Percentiles rank a stretch among this genome's conserved stretches.
These are phyloP conservation scores for Pseudocercospora cruenta DNA, from an alignment of 2,329 filamentous ascomycete genomes.

Conservation along the genomic window DNA sequence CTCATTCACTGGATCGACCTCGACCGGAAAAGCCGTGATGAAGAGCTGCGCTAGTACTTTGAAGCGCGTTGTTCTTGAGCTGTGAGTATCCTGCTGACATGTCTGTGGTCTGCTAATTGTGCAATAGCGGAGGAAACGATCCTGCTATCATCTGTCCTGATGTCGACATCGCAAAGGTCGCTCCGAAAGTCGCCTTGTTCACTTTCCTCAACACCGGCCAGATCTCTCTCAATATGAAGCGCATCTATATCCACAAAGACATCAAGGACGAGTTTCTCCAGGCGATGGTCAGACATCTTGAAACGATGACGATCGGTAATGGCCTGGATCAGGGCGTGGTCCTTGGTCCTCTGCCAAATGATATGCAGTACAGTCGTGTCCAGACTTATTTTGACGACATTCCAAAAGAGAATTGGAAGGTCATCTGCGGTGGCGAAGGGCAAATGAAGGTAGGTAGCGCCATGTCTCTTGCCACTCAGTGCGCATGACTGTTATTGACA, in stretches of 20 bases:
- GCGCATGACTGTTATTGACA: background rate
- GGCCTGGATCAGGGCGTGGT: constrained; percentile 45
- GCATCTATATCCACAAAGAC: constrained; percentile 61
- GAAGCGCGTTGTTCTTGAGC: constrained; percentile 64
- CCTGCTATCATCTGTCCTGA: constrained; percentile 62
- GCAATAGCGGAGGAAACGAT: constrained; percentile 58
- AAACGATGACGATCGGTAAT: constrained; percentile 49
- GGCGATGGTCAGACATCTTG: constrained; percentile 51
- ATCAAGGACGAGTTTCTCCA: constrained; percentile 56
- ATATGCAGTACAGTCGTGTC: constrained; percentile 59
- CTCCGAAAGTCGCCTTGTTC: constrained; percentile 54
- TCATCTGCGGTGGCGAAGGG: background rate
- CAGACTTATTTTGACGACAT: constrained; percentile 44
- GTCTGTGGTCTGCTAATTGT: no score
- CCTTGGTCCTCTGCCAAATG: constrained; percentile 63
- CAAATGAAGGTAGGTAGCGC: background rate
- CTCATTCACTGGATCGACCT: constrained; percentile 65
- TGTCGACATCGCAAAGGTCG: constrained; percentile 57
- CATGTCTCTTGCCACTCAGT: background rate
- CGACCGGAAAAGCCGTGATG: constrained; percentile 65
- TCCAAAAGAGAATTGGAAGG: background rate
- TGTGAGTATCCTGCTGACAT: constrained; percentile 32
- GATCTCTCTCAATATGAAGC: constrained; percentile 57
- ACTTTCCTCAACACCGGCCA: constrained; percentile 64
- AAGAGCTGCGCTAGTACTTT: constrained; percentile 59